Conservation (phyloP, 352 stramenopile species). For the Globisporangium parvum region DNA sequence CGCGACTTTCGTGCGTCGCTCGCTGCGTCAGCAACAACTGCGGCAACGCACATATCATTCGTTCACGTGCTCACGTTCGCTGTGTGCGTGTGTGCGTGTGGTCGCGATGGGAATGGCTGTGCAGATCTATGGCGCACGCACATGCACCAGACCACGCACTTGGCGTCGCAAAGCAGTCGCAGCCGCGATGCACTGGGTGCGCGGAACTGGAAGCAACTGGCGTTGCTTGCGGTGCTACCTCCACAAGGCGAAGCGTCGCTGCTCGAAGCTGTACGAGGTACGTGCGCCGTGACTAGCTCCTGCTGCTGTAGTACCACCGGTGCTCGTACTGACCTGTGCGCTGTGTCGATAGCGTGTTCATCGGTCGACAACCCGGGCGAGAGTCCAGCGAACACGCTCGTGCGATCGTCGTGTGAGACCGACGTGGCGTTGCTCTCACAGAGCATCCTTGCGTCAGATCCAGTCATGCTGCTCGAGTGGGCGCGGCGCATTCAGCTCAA, state of each 20-base stretch:
- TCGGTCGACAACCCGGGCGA: conserved; percentile 48
- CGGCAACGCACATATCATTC: not conserved
- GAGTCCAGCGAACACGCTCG: conserved; percentile 41
- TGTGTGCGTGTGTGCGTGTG: not conserved
- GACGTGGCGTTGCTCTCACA: conserved; percentile 26
- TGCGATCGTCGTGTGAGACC: conserved; percentile 27
- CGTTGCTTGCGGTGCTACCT: conserved; percentile 15
- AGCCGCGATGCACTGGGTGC: conserved; percentile 1
- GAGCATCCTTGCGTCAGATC: conserved; percentile 14
- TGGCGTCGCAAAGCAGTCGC: not conserved
- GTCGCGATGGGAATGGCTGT: not conserved
- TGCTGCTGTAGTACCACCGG: not conserved
- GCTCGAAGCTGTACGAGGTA: conserved; percentile 34
- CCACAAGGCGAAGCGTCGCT: conserved; percentile 21
- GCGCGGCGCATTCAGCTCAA: conserved; percentile 40
- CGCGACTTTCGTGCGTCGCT: conserved; percentile 10
- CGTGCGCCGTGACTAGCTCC: not conserved
- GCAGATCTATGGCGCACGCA: conserved; percentile 30
- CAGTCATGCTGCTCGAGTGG: conserved; percentile 27
- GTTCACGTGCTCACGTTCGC: conserved; percentile 8
- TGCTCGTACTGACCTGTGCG: not conserved
- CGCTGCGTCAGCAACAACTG: too few species aligned
- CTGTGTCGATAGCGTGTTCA: conserved; percentile 24
- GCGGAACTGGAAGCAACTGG: conserved; percentile 28
- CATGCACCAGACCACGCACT: conserved; percentile 11